Evolutionary conservation across 495 filamentous ascomycete species (phyloP).

Genomic region (Eremomyces bilateralis): DNA sequence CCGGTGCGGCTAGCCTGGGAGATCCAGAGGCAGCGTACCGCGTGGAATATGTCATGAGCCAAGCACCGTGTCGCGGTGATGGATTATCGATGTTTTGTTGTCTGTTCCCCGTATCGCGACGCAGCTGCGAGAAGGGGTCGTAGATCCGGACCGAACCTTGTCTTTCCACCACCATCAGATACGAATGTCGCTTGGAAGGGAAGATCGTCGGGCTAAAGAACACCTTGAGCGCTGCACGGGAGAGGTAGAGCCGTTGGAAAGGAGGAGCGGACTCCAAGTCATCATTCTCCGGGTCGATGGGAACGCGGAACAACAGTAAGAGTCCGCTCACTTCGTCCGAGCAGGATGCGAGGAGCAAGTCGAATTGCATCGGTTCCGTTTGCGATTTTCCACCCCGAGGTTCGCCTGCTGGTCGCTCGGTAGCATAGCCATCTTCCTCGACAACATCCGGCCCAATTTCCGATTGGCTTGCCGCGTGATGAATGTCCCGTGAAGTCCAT

Average conservation of each 20-base stretch:
- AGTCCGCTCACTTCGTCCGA: slow-evolving; percentile 46
- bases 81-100: slow-evolving; percentile 1
- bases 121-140: slow-evolving; percentile 15
- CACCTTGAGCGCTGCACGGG: slow-evolving; percentile 40
- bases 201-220: slow-evolving; percentile 49
- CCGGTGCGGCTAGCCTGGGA: slow-evolving; percentile 1
- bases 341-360: slow-evolving; percentile 36
- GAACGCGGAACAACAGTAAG: slow-evolving; percentile 32
- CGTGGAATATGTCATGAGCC: slow-evolving; percentile 12
- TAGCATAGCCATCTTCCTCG: too few relatives aligned
- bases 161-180: slow-evolving; percentile 43
- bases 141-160: slow-evolving; percentile 49
- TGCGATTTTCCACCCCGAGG: slow-evolving; percentile 6
- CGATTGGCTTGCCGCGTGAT: too few relatives aligned
- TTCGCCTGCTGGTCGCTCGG: slow-evolving; percentile 11
- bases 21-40: slow-evolving; percentile 4
- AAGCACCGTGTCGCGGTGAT: slow-evolving; percentile 6
- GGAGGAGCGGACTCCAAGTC: not conserved
- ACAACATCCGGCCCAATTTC: too few relatives aligned
- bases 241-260: slow-evolving; percentile 21
- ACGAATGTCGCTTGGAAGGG: slow-evolving; percentile 33
- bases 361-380: slow-evolving; percentile 17
- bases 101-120: slow-evolving; percentile 1
- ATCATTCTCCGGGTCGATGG: slow-evolving; percentile 13
- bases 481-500: slow-evolving; percentile 32